phyloP scores from a whole-genome alignment of 257 asterid species.

The Rhazya stricta region DNA sequence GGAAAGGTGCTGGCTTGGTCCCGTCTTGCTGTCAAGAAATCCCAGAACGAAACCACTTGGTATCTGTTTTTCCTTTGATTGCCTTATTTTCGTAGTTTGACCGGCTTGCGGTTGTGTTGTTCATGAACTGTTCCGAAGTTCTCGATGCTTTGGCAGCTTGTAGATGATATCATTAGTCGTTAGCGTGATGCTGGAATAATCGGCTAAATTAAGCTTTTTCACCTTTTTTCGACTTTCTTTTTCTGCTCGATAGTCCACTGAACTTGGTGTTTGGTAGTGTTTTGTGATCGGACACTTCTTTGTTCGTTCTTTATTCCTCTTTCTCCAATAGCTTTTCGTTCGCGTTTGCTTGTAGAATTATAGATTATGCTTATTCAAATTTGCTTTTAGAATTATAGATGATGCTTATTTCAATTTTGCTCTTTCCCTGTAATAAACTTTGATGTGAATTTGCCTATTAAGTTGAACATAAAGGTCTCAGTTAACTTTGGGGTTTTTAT shows the following conservation, averaged over 20 bases:
- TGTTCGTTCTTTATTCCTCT: background rate
- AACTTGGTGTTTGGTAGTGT: background rate
- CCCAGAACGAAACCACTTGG: slow-evolving; percentile 73
- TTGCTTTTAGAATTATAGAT: background rate
- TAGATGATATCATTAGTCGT: background rate
- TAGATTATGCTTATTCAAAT: too few species aligned
- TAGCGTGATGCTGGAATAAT: background rate
- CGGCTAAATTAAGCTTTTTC: background rate
- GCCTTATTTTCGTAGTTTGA: background rate
- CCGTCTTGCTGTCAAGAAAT: slow-evolving; percentile 78
- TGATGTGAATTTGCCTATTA: background rate
- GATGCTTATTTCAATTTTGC: too few species aligned
- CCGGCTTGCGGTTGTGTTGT: background rate
- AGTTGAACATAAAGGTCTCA: too few species aligned
- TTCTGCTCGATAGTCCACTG: background rate
- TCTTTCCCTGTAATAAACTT: background rate
- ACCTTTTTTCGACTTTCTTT: background rate
- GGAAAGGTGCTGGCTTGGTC: slow-evolving; percentile 78
- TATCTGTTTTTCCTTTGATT: slow-evolving; percentile 7
- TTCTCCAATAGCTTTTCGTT: background rate
- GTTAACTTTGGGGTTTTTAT: too few species aligned
- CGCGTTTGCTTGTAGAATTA: background rate
- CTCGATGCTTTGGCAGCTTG: background rate
- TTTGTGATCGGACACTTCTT: background rate
- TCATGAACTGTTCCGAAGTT: background rate